Percentiles rank a stretch among this genome's conserved stretches.
Conservation (phyloP, 1,139 yeast species). For the Taphrina deformans region DNA sequence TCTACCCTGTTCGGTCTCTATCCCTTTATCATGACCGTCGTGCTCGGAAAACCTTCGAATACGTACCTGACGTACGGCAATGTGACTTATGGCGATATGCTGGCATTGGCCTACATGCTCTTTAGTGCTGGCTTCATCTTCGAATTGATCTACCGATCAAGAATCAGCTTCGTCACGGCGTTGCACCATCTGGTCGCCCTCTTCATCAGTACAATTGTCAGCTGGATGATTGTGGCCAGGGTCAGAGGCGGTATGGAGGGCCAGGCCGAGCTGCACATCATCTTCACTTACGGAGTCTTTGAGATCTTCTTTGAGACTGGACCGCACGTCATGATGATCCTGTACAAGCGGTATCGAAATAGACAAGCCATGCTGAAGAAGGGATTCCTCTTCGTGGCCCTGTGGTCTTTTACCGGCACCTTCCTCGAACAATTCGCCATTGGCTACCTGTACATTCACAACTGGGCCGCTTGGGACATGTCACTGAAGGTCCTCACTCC, state of each 20-base stretch:
- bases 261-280: conserved; percentile 11
- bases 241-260: conserved; percentile 22
- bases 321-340: conserved; percentile 11
- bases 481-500: conserved; percentile 18
- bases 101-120: conserved; percentile 15
- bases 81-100: conserved; percentile 12
- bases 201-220: conserved; percentile 9
- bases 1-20: conserved; percentile 10
- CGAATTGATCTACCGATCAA: conserved; percentile 14
- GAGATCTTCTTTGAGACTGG: conserved; percentile 23
- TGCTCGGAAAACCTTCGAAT: not conserved
- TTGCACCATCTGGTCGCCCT: conserved; percentile 16
- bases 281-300: conserved; percentile 14
- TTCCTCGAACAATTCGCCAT: conserved; percentile 19
- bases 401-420: conserved; percentile 11
- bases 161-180: conserved; percentile 21
- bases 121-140: conserved; percentile 18
- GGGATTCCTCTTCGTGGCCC: conserved; percentile 9
- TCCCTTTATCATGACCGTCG: conserved; percentile 24
- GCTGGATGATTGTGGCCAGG: conserved; percentile 1
- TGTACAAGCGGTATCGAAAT: conserved; percentile 5
- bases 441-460: conserved; percentile 2
- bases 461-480: conserved; percentile 13
- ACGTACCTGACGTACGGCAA: conserved; percentile 9
- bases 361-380: not conserved